Base-by-base conservation (phyloP, 2,329 filamentous ascomycete genomes). In the Claviceps quebecensis region DNA sequence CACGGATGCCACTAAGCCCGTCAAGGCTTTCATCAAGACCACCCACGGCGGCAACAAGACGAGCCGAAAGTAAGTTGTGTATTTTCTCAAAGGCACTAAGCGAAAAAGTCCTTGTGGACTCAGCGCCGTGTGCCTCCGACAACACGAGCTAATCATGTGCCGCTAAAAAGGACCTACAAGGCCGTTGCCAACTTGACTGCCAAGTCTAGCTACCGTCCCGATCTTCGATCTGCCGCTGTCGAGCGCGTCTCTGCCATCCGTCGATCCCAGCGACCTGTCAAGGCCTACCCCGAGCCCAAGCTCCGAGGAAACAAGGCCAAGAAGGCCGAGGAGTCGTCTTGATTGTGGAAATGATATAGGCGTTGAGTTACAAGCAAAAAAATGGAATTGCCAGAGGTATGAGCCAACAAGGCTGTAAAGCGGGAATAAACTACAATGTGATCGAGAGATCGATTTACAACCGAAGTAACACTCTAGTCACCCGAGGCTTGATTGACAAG, bases 191-290 rank as follows among this genome's bases (percentile, higher is more conserved):
- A 81, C 76, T 76, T 77, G 69, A 81, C 83, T 63, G 85, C 88
- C 70, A 89, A 88, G 81, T 78, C 79, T 68, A 80, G 83, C 67
- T 98, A 97, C 84, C 87, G 86, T 63, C 65, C 78, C 64, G 86
- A 91, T 69, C 78, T 90, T 71, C 84, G 84, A 62, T 73, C 79
- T 65, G 76, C 77, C 64, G 90, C 91, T 63, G 83, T 97, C 65
- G 76, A 88, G 72, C 87, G 93, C 66, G 88, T 86, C 67, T 89
- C 84, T 65, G 88, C 89, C 65, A 80, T 95, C 76, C 86, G 84
- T 71, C 76, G 77, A 65, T 82, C 85, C 63, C 86, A 94, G 80
- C 78, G 77, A 68, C 74, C 83, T 61, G 81, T 84, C 73, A 94
- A 94, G 83, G 77, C 84, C 56, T 72, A 74, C 57, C 80, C 80